phyloP scores from a whole-genome alignment of 768 basidiomycete genomes.

The Mycena kentingensis region DNA sequence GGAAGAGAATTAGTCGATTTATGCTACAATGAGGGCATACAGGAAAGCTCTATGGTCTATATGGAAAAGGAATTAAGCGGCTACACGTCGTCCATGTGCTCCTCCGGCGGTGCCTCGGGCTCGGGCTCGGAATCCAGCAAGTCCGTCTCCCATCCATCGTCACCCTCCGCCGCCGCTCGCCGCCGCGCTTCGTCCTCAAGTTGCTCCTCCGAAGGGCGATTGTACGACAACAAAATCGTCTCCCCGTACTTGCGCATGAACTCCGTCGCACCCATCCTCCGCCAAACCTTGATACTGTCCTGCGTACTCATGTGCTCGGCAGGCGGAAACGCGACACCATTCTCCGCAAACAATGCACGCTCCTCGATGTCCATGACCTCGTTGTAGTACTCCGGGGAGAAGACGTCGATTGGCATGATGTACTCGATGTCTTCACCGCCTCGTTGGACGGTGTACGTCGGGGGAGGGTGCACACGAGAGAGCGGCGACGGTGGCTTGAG shows the following conservation, averaged over 20 bases:
- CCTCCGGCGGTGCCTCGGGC: too few species aligned
- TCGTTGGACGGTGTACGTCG: too few species aligned
- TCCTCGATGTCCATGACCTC: neutral
- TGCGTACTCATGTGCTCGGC: neutral
- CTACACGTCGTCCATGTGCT: too few species aligned
- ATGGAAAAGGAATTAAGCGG: too few species aligned
- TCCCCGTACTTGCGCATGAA: neutral
- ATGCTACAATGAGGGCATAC: too few species aligned
- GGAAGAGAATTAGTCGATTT: too few species aligned
- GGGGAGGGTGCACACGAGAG: too few species aligned
- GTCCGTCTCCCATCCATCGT: neutral
- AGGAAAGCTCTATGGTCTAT: too few species aligned
- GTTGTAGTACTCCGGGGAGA: neutral
- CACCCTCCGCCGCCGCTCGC: neutral
- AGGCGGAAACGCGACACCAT: neutral
- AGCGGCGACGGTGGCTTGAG: too few species aligned
- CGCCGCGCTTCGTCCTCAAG: neutral
- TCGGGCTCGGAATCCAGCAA: neutral
- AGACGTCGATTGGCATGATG: neutral
- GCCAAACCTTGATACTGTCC: neutral
- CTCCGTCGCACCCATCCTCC: neutral
- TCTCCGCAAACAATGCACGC: neutral
- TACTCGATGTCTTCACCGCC: too few species aligned
- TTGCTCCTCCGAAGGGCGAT: neutral
- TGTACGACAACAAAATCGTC: neutral